A percentile compares a stretch with the other conserved stretches of the same genome.
Conservation (phyloP, 768 basidiomycete genomes). For the Floccularia luteovirens region DNA sequence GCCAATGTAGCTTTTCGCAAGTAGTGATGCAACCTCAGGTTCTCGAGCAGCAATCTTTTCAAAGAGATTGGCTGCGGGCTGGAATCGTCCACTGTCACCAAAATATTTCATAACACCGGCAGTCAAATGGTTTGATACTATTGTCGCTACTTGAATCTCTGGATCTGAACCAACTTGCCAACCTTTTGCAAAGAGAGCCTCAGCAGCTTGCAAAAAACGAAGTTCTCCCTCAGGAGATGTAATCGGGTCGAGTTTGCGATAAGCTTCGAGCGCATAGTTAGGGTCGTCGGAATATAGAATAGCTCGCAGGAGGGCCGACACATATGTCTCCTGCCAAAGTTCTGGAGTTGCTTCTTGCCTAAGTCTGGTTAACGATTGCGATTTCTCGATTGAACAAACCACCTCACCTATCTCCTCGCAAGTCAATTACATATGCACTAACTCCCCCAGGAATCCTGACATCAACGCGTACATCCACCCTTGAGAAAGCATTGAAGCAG, state of each 20-base stretch:
- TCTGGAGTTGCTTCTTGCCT: slow-evolving; percentile 88
- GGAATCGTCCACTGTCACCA: slow-evolving; percentile 81
- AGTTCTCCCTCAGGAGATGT: slow-evolving; percentile 83
- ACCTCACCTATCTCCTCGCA: slow-evolving; percentile 87
- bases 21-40: slow-evolving; percentile 81
- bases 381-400: background rate
- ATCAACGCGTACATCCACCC: slow-evolving; percentile 94
- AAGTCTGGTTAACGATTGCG: background rate
- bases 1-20: slow-evolving; percentile 89
- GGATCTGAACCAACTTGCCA: slow-evolving; percentile 99
- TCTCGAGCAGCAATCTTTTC: slow-evolving; percentile 84
- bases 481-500: slow-evolving; percentile 97
- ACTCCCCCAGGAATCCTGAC: slow-evolving; percentile 99
- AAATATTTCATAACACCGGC: slow-evolving; percentile 97
- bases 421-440: slow-evolving; percentile 86
- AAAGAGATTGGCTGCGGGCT: slow-evolving; percentile 87
- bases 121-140: slow-evolving; percentile 94
- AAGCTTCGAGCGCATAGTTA: slow-evolving; percentile 85
- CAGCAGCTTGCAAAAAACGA: slow-evolving; percentile 85
- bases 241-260: slow-evolving; percentile 94
- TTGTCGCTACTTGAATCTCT: slow-evolving; percentile 95
- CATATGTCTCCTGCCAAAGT: slow-evolving; percentile 96
- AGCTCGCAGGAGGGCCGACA: slow-evolving; percentile 85
- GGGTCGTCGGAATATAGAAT: slow-evolving; percentile 96
- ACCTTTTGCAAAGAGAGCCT: slow-evolving; percentile 84